A percentile compares a stretch with the other conserved stretches of the same genome.
These are phyloP conservation scores for Candida taoyuanica DNA, from an alignment of 805 yeast species.

Conservation along the genomic window DNA sequence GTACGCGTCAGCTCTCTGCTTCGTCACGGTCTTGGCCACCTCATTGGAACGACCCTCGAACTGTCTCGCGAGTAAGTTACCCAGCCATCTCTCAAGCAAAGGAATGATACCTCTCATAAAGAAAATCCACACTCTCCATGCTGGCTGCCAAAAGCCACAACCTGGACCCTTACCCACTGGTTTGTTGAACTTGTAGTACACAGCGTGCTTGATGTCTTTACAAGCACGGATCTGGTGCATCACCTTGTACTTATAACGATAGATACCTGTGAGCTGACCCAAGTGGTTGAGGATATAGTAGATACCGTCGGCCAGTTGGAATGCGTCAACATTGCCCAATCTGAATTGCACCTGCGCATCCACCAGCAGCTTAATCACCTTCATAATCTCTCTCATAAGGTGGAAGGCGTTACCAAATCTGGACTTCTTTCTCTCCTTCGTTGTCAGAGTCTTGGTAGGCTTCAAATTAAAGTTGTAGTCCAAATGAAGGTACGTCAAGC, in stretches of 20 bases:
- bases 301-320: conserved; percentile 91
- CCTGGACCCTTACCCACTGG: conserved; percentile 98
- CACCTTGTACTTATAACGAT: conserved; percentile 93
- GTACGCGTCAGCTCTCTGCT: conserved; percentile 92
- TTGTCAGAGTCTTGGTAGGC: conserved; percentile 93
- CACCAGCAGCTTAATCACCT: conserved; percentile 79
- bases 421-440: conserved; percentile 93
- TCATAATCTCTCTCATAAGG: conserved; percentile 80
- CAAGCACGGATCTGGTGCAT: conserved; percentile 98
- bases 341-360: conserved; percentile 93
- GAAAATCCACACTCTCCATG: conserved; percentile 95
- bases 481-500: conserved; percentile 85
- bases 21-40: conserved; percentile 88
- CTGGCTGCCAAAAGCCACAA: conserved; percentile 98
- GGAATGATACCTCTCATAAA: conserved; percentile 92
- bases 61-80: conserved; percentile 85
- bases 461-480: conserved; percentile 95
- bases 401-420: conserved; percentile 97
- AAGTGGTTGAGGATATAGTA: conserved; percentile 87
- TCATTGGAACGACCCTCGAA: conserved; percentile 96
- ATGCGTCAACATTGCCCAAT: conserved; percentile 87
- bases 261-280: conserved; percentile 95
- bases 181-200: conserved; percentile 77
- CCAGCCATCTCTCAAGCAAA: conserved; percentile 89
- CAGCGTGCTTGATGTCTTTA: conserved; percentile 90